A percentile compares a stretch with the other conserved stretches of the same genome.
Conservation (phyloP, 129 eudicot genomes). For the Centaurea solstitialis region DNA sequence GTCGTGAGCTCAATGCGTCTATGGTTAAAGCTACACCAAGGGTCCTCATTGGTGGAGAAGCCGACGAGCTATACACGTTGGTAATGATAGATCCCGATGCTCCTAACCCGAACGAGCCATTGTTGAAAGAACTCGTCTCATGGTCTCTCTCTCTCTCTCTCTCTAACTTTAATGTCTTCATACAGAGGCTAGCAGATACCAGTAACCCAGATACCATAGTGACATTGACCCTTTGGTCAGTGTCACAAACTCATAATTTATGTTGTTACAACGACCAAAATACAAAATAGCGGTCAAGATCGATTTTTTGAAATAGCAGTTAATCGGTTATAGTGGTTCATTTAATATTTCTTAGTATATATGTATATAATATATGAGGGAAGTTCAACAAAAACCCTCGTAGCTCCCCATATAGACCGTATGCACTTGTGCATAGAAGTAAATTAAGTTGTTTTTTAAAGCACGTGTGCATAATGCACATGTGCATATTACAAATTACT, state of each 20-base stretch:
- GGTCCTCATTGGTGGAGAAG: constrained; percentile 16
- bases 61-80: constrained; percentile 14
- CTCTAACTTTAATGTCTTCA: neutral
- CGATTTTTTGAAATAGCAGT: no score
- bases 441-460: no score
- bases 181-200: neutral
- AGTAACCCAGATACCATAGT: neutral
- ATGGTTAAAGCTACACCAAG: constrained; percentile 11
- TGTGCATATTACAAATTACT: no score
- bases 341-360: no score
- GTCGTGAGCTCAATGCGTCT: neutral
- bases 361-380: no score
- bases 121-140: neutral
- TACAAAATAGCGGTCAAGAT: no score
- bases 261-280: no score
- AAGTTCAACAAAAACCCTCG: no score
- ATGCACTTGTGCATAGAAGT: no score
- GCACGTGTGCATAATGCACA: no score
- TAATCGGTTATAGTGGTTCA: no score
- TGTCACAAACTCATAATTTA: neutral
- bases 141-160: constrained; percentile 4
- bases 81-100: constrained; percentile 10
- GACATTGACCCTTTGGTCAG: neutral
- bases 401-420: no score
- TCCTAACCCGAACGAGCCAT: constrained; percentile 21